These are phyloP conservation scores for Saccharomycopsis sp. DNA, from an alignment of 805 yeast species.

Conservation along the genomic window DNA sequence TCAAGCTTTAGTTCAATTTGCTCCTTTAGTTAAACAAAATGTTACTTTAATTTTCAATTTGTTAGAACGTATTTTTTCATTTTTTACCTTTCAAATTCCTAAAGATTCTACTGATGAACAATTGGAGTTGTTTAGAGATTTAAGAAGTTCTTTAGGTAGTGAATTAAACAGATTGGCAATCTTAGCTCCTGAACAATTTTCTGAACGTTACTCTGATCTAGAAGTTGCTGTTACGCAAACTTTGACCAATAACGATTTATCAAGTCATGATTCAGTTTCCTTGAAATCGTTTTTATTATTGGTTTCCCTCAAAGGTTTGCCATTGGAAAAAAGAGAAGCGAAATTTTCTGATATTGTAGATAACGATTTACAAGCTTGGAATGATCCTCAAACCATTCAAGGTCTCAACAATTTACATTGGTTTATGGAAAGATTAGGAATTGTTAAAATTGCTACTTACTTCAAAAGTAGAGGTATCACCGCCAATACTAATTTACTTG, in stretches of 20 bases:
- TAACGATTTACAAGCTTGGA: constrained; percentile 89
- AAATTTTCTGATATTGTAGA: constrained; percentile 83
- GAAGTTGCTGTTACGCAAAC: constrained; percentile 73
- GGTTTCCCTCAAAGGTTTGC: constrained; percentile 68
- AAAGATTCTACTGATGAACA: constrained; percentile 56
- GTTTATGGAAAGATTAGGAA: constrained; percentile 97
- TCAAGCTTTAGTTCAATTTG: constrained; percentile 88
- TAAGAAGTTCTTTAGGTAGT: constrained; percentile 87
- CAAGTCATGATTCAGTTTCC: constrained; percentile 87
- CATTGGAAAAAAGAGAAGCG: constrained; percentile 37
- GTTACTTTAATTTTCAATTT: constrained; percentile 57
- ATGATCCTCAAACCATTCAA: constrained; percentile 80
- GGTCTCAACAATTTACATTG: constrained; percentile 86
- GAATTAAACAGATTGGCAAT: constrained; percentile 90
- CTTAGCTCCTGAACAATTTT: constrained; percentile 85
- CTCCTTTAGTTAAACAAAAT: constrained; percentile 73
- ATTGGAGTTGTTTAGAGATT: constrained; percentile 71
- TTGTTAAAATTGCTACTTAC: constrained; percentile 86
- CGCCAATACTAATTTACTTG: constrained; percentile 61
- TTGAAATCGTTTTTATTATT: constrained; percentile 87
- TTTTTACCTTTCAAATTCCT: constrained; percentile 78
- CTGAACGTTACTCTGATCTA: constrained; percentile 68
- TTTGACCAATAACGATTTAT: constrained; percentile 56
- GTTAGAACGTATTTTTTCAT: constrained; percentile 75
- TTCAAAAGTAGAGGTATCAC: constrained; percentile 75